These are phyloP conservation scores for Cynanchum wilfordii DNA, from an alignment of 257 asterid genomes.

Conservation along the genomic window DNA sequence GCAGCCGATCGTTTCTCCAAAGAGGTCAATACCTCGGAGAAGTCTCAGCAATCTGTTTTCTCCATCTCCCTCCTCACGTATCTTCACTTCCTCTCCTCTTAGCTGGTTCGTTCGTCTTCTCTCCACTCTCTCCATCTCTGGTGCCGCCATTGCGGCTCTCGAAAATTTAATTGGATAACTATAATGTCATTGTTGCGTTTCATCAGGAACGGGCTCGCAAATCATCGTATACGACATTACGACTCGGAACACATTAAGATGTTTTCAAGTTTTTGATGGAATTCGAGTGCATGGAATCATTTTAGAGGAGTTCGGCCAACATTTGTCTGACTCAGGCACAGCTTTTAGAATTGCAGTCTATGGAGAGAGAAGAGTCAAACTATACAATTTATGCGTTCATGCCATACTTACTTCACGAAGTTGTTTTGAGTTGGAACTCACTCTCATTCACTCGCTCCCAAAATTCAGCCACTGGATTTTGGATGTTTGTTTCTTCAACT, in stretches of 20 bases:
- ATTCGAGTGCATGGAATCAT: conserved; percentile 89
- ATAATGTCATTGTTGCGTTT: not conserved
- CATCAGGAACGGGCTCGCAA: conserved; percentile 86
- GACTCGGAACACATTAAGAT: conserved; percentile 35
- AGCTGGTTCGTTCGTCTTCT: conserved; percentile 47
- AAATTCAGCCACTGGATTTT: conserved; percentile 78
- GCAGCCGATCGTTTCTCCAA: conserved; percentile 32
- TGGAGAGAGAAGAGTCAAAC: conserved; percentile 89
- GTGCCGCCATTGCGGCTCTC: not conserved
- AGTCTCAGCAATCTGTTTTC: conserved; percentile 83
- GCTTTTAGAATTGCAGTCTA: conserved; percentile 47
- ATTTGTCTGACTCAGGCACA: conserved; percentile 17
- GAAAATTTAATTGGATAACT: not conserved
- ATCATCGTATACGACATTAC: conserved; percentile 55
- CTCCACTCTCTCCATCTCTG: not conserved
- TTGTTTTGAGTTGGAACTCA: conserved; percentile 24
- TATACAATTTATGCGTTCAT: conserved; percentile 45
- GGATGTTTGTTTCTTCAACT: conserved; percentile 68
- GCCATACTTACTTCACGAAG: conserved; percentile 8
- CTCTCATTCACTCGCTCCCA: conserved; percentile 52
- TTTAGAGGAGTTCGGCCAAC: conserved; percentile 30
- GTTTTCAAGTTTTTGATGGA: conserved; percentile 78
- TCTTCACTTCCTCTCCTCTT: conserved; percentile 65
- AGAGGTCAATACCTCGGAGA: conserved; percentile 83
- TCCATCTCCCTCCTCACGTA: conserved; percentile 52